Conservation (phyloP, 805 yeast species). For the Cyberlindnera maritima region DNA sequence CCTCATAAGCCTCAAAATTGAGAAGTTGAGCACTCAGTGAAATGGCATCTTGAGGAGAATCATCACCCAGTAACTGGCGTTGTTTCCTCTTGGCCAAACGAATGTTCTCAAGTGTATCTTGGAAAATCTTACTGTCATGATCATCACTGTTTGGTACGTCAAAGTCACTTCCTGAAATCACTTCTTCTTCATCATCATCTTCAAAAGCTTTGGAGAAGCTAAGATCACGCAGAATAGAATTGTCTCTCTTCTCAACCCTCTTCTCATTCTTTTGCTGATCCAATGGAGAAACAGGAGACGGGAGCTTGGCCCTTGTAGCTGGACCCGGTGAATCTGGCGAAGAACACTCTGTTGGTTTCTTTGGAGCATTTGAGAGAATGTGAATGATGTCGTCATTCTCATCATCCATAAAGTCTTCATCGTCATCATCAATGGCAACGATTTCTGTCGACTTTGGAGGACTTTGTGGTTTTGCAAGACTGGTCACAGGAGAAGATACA, state of each 20-base stretch:
- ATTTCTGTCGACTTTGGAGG: background rate
- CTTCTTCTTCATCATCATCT: conserved; percentile 13
- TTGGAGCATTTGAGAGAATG: background rate
- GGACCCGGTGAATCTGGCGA: background rate
- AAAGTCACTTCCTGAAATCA: conserved; percentile 7
- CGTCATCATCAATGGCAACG: background rate
- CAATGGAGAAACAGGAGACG: too few species aligned
- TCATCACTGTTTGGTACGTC: conserved; percentile 14
- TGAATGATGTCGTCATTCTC: conserved; percentile 6
- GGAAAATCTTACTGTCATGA: conserved; percentile 9
- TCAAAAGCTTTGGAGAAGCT: conserved; percentile 12
- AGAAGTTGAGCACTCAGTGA: conserved; percentile 6
- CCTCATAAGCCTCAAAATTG: conserved; percentile 18
- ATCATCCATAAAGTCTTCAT: conserved; percentile 3
- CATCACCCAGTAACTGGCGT: background rate
- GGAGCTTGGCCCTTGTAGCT: background rate
- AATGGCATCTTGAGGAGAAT: background rate
- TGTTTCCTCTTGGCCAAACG: background rate
- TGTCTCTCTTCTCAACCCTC: background rate
- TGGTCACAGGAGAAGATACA: background rate
- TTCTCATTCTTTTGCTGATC: background rate
- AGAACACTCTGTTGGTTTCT: background rate
- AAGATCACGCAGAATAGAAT: conserved; percentile 1
- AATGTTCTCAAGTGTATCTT: conserved; percentile 2
- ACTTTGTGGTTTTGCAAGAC: too few species aligned